phyloP scores from a whole-genome alignment of 1,284 basidiomycete genomes.

The Fomitopsis schrenkii region DNA sequence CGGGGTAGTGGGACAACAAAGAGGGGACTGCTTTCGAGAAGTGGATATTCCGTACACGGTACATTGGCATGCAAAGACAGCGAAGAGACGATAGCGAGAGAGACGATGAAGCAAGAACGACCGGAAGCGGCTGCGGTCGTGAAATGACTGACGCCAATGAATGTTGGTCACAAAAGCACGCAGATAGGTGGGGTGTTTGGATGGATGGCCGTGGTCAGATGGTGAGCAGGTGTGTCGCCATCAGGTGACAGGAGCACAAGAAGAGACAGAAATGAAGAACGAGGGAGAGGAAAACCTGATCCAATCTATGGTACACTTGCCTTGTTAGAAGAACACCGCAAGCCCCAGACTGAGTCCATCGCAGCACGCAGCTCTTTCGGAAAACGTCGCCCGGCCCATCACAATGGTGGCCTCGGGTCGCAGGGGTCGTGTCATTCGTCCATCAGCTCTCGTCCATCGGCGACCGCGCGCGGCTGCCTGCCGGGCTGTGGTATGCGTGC shows the following conservation, averaged over 20 bases:
- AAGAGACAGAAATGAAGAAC: background rate
- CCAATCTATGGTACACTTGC: background rate
- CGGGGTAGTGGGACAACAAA: background rate
- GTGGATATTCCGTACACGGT: slow-evolving; percentile 15
- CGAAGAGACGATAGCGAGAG: slow-evolving; percentile 3
- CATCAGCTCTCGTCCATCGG: slow-evolving; percentile 15
- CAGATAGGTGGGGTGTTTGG: background rate
- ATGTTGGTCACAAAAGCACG: background rate
- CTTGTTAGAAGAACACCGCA: background rate
- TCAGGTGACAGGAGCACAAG: background rate
- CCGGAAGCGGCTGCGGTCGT: background rate
- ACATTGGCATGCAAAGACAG: slow-evolving; percentile 18
- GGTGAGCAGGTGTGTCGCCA: background rate
- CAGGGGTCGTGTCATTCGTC: background rate
- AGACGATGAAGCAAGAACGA: slow-evolving; percentile 2
- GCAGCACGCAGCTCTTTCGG: background rate
- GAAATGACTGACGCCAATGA: background rate
- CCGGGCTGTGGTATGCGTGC: slow-evolving; percentile 9
- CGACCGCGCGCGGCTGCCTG: slow-evolving; percentile 15
- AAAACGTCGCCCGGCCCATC: background rate
- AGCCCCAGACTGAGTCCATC: slow-evolving; percentile 7
- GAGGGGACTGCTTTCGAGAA: background rate
- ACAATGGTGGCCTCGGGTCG: background rate
- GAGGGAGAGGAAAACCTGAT: too few relatives aligned
- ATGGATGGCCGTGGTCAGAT: background rate